Evolutionary conservation across 2,329 filamentous ascomycete genomes (phyloP), one percentile per base, ranked within the genome.

Genomic region (Eurotiales sp.): DNA sequence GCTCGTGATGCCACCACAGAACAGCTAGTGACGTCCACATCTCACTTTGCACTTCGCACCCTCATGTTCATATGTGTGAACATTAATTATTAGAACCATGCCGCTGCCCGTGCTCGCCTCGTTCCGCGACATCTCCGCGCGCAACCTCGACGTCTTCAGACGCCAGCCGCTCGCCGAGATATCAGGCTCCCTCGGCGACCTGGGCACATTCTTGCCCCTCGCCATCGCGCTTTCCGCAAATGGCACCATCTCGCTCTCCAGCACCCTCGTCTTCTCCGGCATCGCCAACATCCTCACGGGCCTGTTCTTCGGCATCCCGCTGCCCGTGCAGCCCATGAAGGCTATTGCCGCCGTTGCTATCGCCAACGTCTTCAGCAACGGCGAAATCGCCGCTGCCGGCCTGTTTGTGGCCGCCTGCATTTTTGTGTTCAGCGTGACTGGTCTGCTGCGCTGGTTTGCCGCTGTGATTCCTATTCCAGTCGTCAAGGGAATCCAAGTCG

Each of bases 281-380:
- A 63, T 91, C 8, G 92, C 87, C 69, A 97, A 97, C 63, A 82
- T 96, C 50, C 62, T 87, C 11, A 96, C 91, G 0, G 93, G 92
- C 15, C 64, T 85, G 1, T 71, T 85, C 27, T 97, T 96, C 62
- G 92, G 92, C 6, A 86, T 97, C 36, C 92, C 92, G 2, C 72
- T 96, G 3, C 91, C 91, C 0, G 90, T 96, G 0, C 91, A 96
- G 72, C 91, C 91, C 0, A 87, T 87, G 84, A 87, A 86, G 78
- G 91, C 92, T 32, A 95, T 97, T 55, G 91, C 91, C 5, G 88
- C 91, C 1, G 87, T 95, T 0, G 89, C 90, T n/a, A 88, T 96
- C 52, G 78, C 85, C 6, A 78, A 82, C 10, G 75, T 75, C 25
- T 84, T 88, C 56, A 82, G 81, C 1, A 77, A 84, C 15, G 80